phyloP scores from a whole-genome alignment of 345 rosid species.

The Salix udensis region DNA sequence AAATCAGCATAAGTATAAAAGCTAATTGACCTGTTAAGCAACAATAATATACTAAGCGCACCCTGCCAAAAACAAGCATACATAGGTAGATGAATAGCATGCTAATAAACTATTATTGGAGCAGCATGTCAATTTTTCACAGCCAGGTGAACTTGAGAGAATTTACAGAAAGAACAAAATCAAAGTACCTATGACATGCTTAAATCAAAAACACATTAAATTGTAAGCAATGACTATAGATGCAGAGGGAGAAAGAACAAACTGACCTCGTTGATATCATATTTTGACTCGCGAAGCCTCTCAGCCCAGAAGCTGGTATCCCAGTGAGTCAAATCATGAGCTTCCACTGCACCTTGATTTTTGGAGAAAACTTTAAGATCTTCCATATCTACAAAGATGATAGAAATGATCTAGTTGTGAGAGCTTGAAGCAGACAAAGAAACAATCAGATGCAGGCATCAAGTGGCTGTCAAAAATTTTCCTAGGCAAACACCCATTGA shows the following conservation, averaged over 20 bases:
- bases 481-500: background rate
- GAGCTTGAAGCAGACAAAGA: background rate
- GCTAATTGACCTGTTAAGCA: too few relatives aligned
- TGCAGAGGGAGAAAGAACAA: constrained; percentile 13
- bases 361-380: constrained; percentile 70
- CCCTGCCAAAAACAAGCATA: too few relatives aligned
- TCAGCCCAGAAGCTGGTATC: constrained; percentile 87
- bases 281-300: constrained; percentile 93
- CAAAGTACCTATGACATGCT: background rate
- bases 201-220: background rate
- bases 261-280: constrained; percentile 78
- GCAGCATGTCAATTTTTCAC: background rate
- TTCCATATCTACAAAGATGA: constrained; percentile 55
- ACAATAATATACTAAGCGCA: too few relatives aligned
- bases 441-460: background rate
- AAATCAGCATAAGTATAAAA: too few relatives aligned
- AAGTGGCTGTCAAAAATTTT: background rate
- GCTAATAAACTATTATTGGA: background rate
- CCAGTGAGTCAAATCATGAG: constrained; percentile 72
- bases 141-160: background rate
- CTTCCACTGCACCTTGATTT: constrained; percentile 71
- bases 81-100: background rate
- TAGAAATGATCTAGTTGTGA: background rate
- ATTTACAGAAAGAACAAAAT: background rate
- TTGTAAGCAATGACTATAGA: too few relatives aligned